phyloP scores from a whole-genome alignment of 305 asterid species.

The Fraxinus latifolia region DNA sequence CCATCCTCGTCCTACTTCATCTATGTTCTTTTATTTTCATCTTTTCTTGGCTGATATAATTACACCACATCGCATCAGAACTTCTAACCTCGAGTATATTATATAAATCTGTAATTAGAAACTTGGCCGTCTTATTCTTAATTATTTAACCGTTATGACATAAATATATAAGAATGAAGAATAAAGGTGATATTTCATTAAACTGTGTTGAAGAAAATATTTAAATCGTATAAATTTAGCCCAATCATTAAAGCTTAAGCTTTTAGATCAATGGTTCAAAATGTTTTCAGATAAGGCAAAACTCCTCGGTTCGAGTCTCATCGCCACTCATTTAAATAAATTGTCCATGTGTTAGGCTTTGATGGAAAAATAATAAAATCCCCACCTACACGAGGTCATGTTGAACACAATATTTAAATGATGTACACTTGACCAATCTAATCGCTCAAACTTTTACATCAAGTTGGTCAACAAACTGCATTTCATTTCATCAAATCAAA shows the following conservation, averaged over 20 bases:
- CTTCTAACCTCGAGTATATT: background rate
- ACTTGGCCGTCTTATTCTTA: background rate
- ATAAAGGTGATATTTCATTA: background rate
- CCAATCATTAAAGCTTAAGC: background rate
- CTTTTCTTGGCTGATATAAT: constrained; percentile 7
- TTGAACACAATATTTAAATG: background rate
- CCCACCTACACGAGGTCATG: background rate
- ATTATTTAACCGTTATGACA: background rate
- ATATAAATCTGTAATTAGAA: background rate
- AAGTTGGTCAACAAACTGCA: background rate
- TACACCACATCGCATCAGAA: background rate
- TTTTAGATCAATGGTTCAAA: background rate
- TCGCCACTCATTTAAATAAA: background rate
- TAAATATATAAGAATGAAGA: background rate
- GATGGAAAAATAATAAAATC: background rate
- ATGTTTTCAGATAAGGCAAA: background rate
- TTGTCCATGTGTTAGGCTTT: background rate
- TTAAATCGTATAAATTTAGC: background rate
- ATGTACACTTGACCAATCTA: background rate
- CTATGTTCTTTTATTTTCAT: background rate
- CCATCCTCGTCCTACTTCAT: constrained; percentile 3
- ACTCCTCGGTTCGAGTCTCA: background rate
- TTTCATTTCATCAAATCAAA: background rate
- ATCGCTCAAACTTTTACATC: background rate
- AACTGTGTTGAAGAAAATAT: background rate